Evolutionary conservation across 345 rosid species (phyloP).

Genomic region (Murraya koenigii): DNA sequence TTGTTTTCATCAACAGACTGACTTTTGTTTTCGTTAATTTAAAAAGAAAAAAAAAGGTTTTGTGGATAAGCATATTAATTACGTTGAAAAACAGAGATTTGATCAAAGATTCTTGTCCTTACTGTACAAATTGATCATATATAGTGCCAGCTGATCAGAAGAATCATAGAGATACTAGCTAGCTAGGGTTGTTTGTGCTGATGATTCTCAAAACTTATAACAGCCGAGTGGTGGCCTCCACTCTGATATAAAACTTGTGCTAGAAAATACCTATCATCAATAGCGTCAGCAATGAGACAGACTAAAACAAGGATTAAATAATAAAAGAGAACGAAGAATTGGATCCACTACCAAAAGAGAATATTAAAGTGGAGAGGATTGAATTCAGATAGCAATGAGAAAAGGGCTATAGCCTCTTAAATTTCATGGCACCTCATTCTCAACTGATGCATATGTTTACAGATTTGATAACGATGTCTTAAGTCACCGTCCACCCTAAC

Average conservation of each 20-base stretch:
- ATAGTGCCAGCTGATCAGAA: not conserved
- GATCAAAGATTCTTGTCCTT: not conserved
- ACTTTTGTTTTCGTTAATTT: not conserved
- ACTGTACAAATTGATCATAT: not conserved
- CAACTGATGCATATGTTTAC: not conserved
- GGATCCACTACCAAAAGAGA: not conserved
- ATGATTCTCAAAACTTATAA: not conserved
- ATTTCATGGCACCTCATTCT: not conserved
- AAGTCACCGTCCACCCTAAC: not conserved
- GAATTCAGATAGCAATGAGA: constrained; percentile 7
- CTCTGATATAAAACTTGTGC: not conserved
- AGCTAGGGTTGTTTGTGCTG: too few relatives aligned
- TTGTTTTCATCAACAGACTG: not conserved
- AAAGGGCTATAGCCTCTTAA: not conserved
- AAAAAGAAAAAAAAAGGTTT: not conserved
- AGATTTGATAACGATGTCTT: not conserved
- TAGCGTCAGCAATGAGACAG: not conserved
- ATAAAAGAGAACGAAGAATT: not conserved
- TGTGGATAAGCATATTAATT: not conserved
- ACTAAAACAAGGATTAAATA: not conserved
- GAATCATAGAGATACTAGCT: not conserved
- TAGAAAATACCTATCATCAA: not conserved
- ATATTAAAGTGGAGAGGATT: not conserved
- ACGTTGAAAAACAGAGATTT: not conserved
- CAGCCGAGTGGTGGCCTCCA: not conserved